Evolutionary conservation across 768 basidiomycete species (phyloP), one percentile per base, ranked within the genome.

Genomic region (Chalciporus chontae): DNA sequence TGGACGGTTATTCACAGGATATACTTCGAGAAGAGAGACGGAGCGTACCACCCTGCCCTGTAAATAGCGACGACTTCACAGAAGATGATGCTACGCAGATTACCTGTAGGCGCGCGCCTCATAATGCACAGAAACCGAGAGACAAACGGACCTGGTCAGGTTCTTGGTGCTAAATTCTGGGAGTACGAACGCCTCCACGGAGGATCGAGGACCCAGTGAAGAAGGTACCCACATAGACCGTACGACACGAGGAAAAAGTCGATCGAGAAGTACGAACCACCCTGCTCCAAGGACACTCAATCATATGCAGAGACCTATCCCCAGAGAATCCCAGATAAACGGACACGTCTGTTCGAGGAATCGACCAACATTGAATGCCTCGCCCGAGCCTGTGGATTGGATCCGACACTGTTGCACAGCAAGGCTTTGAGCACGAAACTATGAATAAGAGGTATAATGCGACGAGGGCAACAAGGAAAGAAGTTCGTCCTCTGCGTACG

Each of bases 1-100:
- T n/a, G n/a, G n/a, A n/a, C 47, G 17, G 14, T 11, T 27, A 50
- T 43, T n/a, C 34, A 52, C 48, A 13, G 3, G 5, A 32, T 4
- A 13, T 24, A 23, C 11, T 10, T 11, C 10, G 13, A 9, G 40
- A 5, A 21, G 21, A 21, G 4, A 21, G 2, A 21, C 21, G 21
- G 4, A n/a, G 77, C 87, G 52, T 70, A 94, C 91, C 45, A 92
- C n/a, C n/a, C n/a, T n/a, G n/a, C 90, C 50, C 90, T 95, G 72
- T 98, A 98, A 64, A 99, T 98, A 51, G 95, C 96, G 24, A 99
- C 94, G 63, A 97, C 96, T 74, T 98, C 95, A 69, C 95, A 97
- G 77, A 98, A 97, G 63, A 99, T 97, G 74, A 98, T 93, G 58
- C 95, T 97, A 7, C 8, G 15, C 15, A 37, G 32, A 27, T 40